Evolutionary conservation across 345 rosid genomes (phyloP), one percentile per base, ranked within the genome.

Genomic region (Euclidium syriacum): DNA sequence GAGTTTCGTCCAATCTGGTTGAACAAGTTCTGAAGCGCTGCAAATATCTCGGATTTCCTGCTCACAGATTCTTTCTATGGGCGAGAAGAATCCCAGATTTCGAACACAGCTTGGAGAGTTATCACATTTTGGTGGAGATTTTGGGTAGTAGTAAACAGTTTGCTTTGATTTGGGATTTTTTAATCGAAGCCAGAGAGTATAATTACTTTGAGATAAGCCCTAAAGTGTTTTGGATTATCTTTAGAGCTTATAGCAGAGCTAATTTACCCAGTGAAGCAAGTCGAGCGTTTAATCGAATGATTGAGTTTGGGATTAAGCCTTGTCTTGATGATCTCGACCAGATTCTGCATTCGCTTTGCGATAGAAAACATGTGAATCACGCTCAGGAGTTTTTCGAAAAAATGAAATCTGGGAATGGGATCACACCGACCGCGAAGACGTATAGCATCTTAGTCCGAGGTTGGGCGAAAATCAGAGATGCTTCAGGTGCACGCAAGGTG

Each of bases 1-100:
- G 34, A 14, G 35, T 91, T 1, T 84, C 96, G 23, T 16, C 87
- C 5, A 70, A 77, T 69, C 62, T 84, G 4, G 88, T 86, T 16
- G 95, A 88, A 52, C 87, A 91, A 49, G 92, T 88, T 26, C 67
- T 91, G 58, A 88, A 91, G 29, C 86, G 92, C 58, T 88, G 92
- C 77, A 86, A 80, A 65, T 80, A 86, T 52, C 87, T 88, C 18
- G 92, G 90, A 0, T 86, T 86, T 64, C 42, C 96, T 2, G 83
- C 98, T 20, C 98, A 91, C 62, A 78, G 95, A 25, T 86, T 91
- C 83, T 91, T 91, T 41, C 82, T 91, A 0, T 91, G 95, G 98
- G 88, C 98, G n/a, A 75, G 82, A 53, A 59, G 55, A 25, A 60
- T 79, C 50, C 86, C 87, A 15, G 78, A 81, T 39, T 85, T 91